Evolutionary conservation across 2,329 filamentous ascomycete species (phyloP), one percentile per base, ranked within the genome.

Genomic region (Rhexocercosporidium sp.): DNA sequence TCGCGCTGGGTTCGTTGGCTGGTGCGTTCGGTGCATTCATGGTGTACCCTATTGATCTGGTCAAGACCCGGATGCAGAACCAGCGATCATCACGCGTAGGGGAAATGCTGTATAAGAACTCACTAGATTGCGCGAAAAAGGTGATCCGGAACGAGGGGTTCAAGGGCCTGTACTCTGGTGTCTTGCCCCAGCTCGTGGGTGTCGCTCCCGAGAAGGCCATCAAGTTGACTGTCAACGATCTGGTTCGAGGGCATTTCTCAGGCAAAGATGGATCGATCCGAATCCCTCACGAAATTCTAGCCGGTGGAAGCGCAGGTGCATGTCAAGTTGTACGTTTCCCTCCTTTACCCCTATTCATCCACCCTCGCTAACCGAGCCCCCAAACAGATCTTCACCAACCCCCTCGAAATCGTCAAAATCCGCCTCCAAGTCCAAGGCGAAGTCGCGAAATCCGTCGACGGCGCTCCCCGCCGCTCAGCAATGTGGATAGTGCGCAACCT

Each of bases 151-250:
- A 98, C 76, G 96, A 99, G 81, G 96, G 96, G 65, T 86, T 97
- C 79, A 86, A 85, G 46, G 96, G 96, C 25, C 82, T 99, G 59
- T 99, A 99, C 83, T 97, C 95, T 59, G 96, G 96, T 77, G 93
- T 99, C 22, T 80, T 97, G 62, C 96, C 96, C 12, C 96, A 99
- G 83, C 86, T 99, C 54, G 93, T 99, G 70, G 96, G 96, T 79
- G 96, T 99, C 54, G 96, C 96, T n/a, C 96, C 96, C 1, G 96
- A 99, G 80, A 99, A 99, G 85, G 96, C 96, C 74, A 99, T 99
- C 83, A 99, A 99, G 84, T 88, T 99, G 70, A 99, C 96, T 0
- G 94, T 99, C 76, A 99, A 99, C 81, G 96, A 99, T 78, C 82
- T 99, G 64, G 93, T 96, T 25, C 90, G 96, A 76, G 85, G 87